A percentile compares a stretch with the other conserved stretches of the same genome.
phyloP scores from a whole-genome alignment of 352 stramenopile genomes.

The Phytophthora tentaculata region DNA sequence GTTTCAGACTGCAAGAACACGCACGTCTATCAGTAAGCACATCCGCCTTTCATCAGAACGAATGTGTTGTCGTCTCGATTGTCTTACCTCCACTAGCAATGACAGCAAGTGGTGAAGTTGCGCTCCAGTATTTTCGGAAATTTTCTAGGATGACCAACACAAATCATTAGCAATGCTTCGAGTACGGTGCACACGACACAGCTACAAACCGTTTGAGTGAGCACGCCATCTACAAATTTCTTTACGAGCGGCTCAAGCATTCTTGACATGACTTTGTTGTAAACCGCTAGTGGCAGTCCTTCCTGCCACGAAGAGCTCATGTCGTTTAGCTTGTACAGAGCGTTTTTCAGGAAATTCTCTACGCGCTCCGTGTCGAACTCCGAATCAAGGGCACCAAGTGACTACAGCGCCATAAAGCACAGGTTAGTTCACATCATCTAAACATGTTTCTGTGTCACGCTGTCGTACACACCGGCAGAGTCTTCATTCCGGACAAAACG shows the following conservation, averaged over 20 bases:
- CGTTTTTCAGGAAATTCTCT: constrained; percentile 63
- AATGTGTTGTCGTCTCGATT: not conserved
- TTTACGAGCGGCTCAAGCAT: constrained; percentile 66
- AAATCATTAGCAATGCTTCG: not conserved
- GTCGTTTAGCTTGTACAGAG: constrained; percentile 70
- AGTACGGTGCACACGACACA: not conserved
- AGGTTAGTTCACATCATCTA: constrained; percentile 8
- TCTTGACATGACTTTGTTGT: constrained; percentile 54
- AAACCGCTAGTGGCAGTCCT: constrained; percentile 57
- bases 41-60: not conserved
- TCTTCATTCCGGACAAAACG: constrained; percentile 40
- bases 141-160: constrained; percentile 41
- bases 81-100: constrained; percentile 56
- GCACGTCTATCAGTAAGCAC: not conserved
- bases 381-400: constrained; percentile 48
- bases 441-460: not conserved
- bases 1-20: constrained; percentile 42
- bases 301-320: constrained; percentile 72
- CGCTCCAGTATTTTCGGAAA: constrained; percentile 47
- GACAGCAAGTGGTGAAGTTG: constrained; percentile 56
- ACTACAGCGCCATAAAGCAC: constrained; percentile 27
- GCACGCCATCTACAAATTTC: constrained; percentile 57
- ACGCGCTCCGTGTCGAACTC: constrained; percentile 42
- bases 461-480: constrained; percentile 58
- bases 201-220: constrained; percentile 51